phyloP scores from a whole-genome alignment of 2,329 filamentous ascomycete species.

The Teratosphaeria zuluensis region DNA sequence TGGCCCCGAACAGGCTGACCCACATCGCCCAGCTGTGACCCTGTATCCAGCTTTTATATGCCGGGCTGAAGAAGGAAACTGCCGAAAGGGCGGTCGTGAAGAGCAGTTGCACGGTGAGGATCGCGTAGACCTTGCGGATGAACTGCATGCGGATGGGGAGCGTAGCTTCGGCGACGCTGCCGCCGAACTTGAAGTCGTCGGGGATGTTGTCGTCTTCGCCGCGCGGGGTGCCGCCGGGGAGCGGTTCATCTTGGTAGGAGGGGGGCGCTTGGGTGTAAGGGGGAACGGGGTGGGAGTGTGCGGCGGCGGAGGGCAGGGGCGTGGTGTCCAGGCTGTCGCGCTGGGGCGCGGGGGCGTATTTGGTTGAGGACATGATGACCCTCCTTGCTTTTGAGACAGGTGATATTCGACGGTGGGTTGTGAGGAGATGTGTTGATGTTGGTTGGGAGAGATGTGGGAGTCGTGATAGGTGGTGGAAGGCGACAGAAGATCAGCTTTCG shows the following conservation, averaged over 20 bases:
- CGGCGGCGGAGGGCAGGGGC: conserved; percentile 74
- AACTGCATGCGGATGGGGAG: conserved; percentile 71
- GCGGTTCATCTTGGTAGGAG: conserved; percentile 65
- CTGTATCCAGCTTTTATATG: conserved; percentile 83
- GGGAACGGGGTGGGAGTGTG: conserved; percentile 50
- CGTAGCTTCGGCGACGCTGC: conserved; percentile 84
- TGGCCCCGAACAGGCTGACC: conserved; percentile 72
- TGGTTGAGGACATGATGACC: conserved; percentile 44
- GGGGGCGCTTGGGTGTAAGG: conserved; percentile 64
- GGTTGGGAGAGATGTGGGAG: neutral
- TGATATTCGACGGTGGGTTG: neutral
- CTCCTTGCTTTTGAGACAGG: neutral
- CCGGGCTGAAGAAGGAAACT: conserved; percentile 71
- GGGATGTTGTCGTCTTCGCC: conserved; percentile 83
- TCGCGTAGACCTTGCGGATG: conserved; percentile 79
- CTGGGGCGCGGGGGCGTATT: conserved; percentile 75
- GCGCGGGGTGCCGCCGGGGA: conserved; percentile 55
- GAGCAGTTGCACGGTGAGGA: conserved; percentile 89
- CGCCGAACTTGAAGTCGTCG: conserved; percentile 98
- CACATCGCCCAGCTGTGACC: conserved; percentile 75
- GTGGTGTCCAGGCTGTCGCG: conserved; percentile 74
- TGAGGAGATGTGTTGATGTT: neutral
- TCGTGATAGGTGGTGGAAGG: neutral
- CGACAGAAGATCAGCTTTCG: neutral
- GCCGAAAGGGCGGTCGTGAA: conserved; percentile 71